A percentile compares a stretch with the other conserved stretches of the same genome.
Conservation (phyloP, 192 early-diverging fungal genomes). For the Mortierella claussenii region DNA sequence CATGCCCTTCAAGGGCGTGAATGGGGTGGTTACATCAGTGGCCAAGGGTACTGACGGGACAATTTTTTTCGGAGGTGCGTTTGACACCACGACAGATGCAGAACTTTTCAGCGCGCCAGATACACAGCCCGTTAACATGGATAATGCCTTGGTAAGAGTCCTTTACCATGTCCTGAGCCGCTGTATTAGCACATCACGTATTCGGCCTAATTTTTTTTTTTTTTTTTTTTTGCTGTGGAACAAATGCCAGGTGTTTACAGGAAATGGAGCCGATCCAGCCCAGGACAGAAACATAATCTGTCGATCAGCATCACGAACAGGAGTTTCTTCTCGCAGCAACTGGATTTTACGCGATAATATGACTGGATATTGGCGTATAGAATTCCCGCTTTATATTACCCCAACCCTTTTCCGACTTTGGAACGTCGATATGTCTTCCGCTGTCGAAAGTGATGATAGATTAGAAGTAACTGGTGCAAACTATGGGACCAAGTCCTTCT, state of each 20-base stretch:
- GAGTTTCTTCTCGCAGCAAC: conserved; percentile 53
- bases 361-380: conserved; percentile 73
- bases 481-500: conserved; percentile 73
- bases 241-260: conserved; percentile 26
- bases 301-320: conserved; percentile 16
- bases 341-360: conserved; percentile 77
- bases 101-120: conserved; percentile 30
- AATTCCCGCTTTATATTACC: conserved; percentile 63
- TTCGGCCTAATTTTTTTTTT: no score
- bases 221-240: no score
- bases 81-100: conserved; percentile 74
- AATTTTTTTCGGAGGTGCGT: conserved; percentile 75
- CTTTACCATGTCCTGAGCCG: no score
- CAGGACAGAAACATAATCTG: conserved; percentile 61
- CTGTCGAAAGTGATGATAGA: not conserved
- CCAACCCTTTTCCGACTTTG: conserved; percentile 74
- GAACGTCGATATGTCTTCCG: conserved; percentile 62
- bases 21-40: conserved; percentile 74
- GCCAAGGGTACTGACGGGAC: conserved; percentile 55
- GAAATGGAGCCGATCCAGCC: conserved; percentile 9
- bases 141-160: conserved; percentile 35
- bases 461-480: conserved; percentile 45
- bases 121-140: conserved; percentile 52
- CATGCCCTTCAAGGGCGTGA: conserved; percentile 74
- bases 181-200: no score